Base-by-base conservation (phyloP, 108 stramenopile species). In the Craspedostauros australis region DNA sequence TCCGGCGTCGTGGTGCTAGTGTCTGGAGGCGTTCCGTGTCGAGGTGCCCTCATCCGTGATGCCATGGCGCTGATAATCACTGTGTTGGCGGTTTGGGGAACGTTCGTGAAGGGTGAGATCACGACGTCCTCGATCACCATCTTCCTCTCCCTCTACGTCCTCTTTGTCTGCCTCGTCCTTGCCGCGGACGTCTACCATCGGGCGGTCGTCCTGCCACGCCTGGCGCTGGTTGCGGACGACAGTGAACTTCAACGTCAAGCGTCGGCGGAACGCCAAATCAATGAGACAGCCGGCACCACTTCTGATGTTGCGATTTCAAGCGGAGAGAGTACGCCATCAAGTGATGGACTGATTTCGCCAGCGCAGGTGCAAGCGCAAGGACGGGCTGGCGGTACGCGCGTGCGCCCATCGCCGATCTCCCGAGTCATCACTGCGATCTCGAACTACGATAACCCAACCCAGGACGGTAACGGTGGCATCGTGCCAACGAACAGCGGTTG, bases 131-230 rank as follows among this genome's bases (percentile, higher is more conserved):
- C 75, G 18, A 75, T 84, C 5, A 56, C 73, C 12, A 26, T 78
- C 1, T 78, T 87, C 68, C 40, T 82, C 44, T 74, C 64, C 28
- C 47, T 83, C 14, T 94, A 94, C 45, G 27, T 66, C 3, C 15
- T 58, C 12, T 94, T 89, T 66, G 89, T 91, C 14, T 19, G 61
- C 1, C 54, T 88, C 38, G 93, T 94, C 1, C 47, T 94, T 32
- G 67, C 75, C 12, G 93, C 93, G 16, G 93, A 94, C 52, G 41
- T 91, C 14, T 94, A 89, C 46, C 93, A 94, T 53, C 76, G 93
- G 14, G 68, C 78, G 24, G 82, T 93, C 7, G 82, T 88, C 34
- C 33, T 93, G 20, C 88, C 88, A 9, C 73, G 92, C 39, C 41
- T 80, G 24, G 33, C 37, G 31, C 39, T 39, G 11, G 45, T 55